Conservation (phyloP, 352 stramenopile genomes). For the Pythium scleroteichum region DNA sequence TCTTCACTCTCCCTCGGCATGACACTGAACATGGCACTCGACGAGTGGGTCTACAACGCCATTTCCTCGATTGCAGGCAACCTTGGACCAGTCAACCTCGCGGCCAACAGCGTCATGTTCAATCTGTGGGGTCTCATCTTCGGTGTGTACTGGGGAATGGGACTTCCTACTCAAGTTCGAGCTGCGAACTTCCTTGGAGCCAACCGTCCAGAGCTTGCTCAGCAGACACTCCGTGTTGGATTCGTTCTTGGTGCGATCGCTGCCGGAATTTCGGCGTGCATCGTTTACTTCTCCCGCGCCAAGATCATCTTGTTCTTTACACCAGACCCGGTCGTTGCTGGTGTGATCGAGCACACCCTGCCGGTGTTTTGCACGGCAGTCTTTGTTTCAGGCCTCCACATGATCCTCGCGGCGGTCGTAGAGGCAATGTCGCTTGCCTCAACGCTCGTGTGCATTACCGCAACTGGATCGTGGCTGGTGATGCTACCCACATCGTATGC, state of each 20-base stretch:
- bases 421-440: conserved; percentile 79
- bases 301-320: conserved; percentile 66
- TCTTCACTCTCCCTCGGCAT: conserved; percentile 66
- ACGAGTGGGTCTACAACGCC: conserved; percentile 83
- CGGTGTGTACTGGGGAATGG: conserved; percentile 84
- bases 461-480: conserved; percentile 67
- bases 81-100: conserved; percentile 61
- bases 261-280: conserved; percentile 51
- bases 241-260: conserved; percentile 64
- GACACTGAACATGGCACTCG: conserved; percentile 75
- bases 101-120: conserved; percentile 82
- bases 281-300: conserved; percentile 49
- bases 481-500: conserved; percentile 65
- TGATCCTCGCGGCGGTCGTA: conserved; percentile 76
- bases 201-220: conserved; percentile 53
- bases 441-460: conserved; percentile 72
- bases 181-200: conserved; percentile 74
- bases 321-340: conserved; percentile 50
- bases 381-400: conserved; percentile 73
- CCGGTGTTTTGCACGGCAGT: conserved; percentile 74
- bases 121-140: conserved; percentile 85
- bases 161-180: conserved; percentile 74
- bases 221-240: conserved; percentile 60
- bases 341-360: conserved; percentile 53
- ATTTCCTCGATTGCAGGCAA: conserved; percentile 69